Evolutionary conservation across 2,329 filamentous ascomycete genomes (phyloP).

Genomic region (Neurospora sp.): DNA sequence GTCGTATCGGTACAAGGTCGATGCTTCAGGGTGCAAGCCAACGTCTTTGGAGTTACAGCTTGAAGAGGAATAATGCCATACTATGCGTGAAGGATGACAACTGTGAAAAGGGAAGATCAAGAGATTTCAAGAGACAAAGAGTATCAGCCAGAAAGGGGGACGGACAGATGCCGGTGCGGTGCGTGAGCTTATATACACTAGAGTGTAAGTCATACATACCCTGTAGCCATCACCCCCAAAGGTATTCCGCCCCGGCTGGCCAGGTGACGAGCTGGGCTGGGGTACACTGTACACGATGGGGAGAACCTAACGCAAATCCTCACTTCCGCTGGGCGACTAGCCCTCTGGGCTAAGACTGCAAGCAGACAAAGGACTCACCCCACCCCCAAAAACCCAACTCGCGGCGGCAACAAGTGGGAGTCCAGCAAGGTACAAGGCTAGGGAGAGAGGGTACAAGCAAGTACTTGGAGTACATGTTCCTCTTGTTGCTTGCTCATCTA

Average conservation of each 20-base stretch:
- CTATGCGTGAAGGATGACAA: background rate
- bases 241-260: background rate
- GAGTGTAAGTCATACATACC: background rate
- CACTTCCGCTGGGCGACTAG: background rate
- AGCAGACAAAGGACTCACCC: background rate
- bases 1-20: background rate
- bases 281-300: background rate
- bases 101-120: background rate
- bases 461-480: background rate
- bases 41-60: background rate
- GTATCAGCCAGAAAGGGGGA: background rate
- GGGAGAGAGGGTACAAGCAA: background rate
- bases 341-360: background rate
- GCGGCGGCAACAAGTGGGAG: background rate
- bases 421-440: background rate
- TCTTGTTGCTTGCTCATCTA: conserved; percentile 1
- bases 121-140: background rate
- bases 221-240: background rate
- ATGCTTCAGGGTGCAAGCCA: background rate
- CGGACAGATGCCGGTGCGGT: background rate
- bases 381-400: background rate
- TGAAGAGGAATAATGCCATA: background rate
- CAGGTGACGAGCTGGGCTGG: background rate
- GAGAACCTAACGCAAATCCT: background rate
- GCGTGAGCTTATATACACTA: background rate